Evolutionary conservation across 2,329 filamentous ascomycete species (phyloP).

Genomic region (Penicillium decumbens): DNA sequence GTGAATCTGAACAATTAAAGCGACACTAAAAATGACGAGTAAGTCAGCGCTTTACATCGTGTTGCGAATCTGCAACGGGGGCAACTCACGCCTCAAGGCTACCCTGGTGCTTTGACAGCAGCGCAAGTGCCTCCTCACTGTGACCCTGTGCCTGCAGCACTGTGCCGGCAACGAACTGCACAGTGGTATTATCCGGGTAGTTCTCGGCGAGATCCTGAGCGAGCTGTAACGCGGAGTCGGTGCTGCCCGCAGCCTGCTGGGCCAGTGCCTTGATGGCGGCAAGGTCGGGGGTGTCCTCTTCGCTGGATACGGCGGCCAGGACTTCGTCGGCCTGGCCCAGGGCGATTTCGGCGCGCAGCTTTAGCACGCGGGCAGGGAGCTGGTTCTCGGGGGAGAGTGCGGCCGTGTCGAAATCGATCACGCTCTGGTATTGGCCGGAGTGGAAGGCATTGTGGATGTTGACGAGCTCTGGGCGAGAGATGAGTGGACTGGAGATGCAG

Average conservation of each 20-base stretch:
- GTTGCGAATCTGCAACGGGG: neutral
- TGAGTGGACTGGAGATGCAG: conserved; percentile 2
- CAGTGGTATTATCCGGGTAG: conserved; percentile 67
- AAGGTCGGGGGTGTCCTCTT: conserved; percentile 65
- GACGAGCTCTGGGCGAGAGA: conserved; percentile 53
- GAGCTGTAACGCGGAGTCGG: conserved; percentile 57
- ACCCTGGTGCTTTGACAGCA: conserved; percentile 79
- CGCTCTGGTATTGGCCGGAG: conserved; percentile 78
- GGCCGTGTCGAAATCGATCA: conserved; percentile 78
- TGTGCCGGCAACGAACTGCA: conserved; percentile 78
- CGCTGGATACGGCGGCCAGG: conserved; percentile 61
- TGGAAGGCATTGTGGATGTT: conserved; percentile 65
- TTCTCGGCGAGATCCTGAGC: conserved; percentile 64
- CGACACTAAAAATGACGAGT: conserved; percentile 52
- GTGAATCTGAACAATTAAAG: conserved; percentile 86
- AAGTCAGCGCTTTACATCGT: conserved; percentile 9
- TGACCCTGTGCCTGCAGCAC: conserved; percentile 74
- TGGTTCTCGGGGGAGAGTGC: conserved; percentile 74
- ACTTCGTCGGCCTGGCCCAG: conserved; percentile 73
- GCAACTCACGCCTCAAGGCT: conserved; percentile 67
- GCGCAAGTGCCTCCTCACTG: conserved; percentile 75
- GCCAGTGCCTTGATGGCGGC: conserved; percentile 73
- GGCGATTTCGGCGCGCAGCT: conserved; percentile 77
- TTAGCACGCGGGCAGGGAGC: conserved; percentile 69
- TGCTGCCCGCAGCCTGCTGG: conserved; percentile 57